Percentiles rank a stretch among this genome's conserved stretches.
These are phyloP conservation scores for Akanthomyces uredinophilus DNA, from an alignment of 2,329 filamentous ascomycete species.

Conservation along the genomic window DNA sequence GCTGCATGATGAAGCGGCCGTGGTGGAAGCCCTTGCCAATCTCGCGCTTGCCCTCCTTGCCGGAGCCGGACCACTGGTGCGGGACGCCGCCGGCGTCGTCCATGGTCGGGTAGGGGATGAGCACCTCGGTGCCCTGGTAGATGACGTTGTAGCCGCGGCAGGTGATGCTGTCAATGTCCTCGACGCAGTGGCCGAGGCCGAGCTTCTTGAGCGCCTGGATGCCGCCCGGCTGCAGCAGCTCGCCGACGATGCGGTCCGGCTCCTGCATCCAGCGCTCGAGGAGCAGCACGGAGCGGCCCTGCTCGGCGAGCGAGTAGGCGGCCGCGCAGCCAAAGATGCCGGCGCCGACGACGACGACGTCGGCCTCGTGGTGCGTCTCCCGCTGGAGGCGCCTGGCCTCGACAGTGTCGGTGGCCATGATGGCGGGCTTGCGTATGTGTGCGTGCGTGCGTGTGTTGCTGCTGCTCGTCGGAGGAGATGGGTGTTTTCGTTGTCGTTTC, in stretches of 20 bases:
- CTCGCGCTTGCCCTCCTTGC: conserved; percentile 37
- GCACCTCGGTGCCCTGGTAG: conserved; percentile 68
- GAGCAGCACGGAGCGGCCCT: conserved; percentile 85
- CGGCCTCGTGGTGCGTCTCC: conserved; percentile 57
- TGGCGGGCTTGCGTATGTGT: background rate
- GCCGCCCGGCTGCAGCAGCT: conserved; percentile 89
- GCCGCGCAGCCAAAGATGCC: conserved; percentile 85
- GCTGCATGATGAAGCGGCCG: conserved; percentile 80
- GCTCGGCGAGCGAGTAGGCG: conserved; percentile 77
- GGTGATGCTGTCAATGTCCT: conserved; percentile 79
- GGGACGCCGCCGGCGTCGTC: conserved; percentile 41
- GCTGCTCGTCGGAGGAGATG: background rate
- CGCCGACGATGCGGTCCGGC: conserved; percentile 92
- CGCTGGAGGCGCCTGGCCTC: conserved; percentile 44
- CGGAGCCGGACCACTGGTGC: conserved; percentile 31
- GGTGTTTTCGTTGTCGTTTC: background rate
- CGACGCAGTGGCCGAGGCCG: conserved; percentile 75
- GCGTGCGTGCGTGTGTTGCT: background rate
- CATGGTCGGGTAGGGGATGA: conserved; percentile 73
- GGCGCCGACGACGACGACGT: conserved; percentile 88
- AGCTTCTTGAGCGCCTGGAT: conserved; percentile 74
- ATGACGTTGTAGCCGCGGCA: conserved; percentile 85
- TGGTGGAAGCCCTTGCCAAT: conserved; percentile 87
- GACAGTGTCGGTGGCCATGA: conserved; percentile 22
- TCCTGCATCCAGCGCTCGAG: conserved; percentile 86